phyloP scores from a whole-genome alignment of 1,284 basidiomycete genomes.

The Malassezia obtusa region DNA sequence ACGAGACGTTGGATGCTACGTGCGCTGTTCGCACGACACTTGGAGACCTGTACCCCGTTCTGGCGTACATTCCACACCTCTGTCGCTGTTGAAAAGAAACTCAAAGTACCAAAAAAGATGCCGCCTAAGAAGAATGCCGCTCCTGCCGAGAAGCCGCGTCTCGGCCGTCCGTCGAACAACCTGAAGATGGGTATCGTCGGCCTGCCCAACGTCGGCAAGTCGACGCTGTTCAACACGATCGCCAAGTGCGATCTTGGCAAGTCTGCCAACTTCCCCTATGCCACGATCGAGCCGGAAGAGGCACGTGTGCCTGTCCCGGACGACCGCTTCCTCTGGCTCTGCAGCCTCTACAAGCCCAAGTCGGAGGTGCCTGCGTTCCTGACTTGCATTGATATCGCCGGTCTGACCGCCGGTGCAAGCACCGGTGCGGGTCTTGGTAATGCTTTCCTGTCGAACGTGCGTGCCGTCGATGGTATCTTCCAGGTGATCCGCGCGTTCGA shows the following conservation, averaged over 20 bases:
- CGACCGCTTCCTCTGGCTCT: constrained; percentile 86
- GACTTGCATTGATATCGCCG: constrained; percentile 98
- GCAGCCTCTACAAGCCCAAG: constrained; percentile 77
- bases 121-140: constrained; percentile 37
- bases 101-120: constrained; percentile 28
- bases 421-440: constrained; percentile 97
- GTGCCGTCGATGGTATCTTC: constrained; percentile 98
- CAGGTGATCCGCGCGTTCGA: constrained; percentile 97
- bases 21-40: constrained; percentile 12
- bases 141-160: constrained; percentile 33
- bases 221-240: constrained; percentile 63
- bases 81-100: constrained; percentile 16
- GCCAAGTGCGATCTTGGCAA: constrained; percentile 83
- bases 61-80: constrained; percentile 13
- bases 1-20: constrained; percentile 11
- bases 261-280: constrained; percentile 96
- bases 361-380: constrained; percentile 84
- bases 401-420: constrained; percentile 88
- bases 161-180: constrained; percentile 46
- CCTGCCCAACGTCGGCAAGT: constrained; percentile 47
- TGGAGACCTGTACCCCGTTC: neutral
- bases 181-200: constrained; percentile 48
- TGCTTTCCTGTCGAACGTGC: constrained; percentile 92
- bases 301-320: constrained; percentile 97
- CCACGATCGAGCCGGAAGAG: constrained; percentile 60